Evolutionary conservation across 371 early-diverging fungal species (phyloP), one percentile per base, ranked within the genome.

Genomic region (Mortierella sp.): DNA sequence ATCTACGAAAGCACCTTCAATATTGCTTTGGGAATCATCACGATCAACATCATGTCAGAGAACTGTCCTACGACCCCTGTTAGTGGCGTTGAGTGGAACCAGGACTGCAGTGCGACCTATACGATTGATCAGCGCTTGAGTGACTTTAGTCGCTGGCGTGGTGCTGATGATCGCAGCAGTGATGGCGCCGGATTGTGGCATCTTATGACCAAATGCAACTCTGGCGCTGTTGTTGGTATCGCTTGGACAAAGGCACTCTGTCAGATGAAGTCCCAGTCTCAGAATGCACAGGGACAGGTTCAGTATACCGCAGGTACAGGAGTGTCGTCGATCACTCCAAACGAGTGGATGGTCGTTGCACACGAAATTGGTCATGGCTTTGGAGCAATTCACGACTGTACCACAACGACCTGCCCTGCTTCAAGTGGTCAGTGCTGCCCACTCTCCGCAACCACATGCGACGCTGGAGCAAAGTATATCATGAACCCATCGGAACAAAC

Each of bases 351-450:
- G 79, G 95, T 97, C 0, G 92, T 97, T 14, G 97, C 97, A 17
- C 98, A 98, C 71, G 95, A 94, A 80, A 89, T 97, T 72, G 97
- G 96, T 1, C 97, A 98, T 79, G 95, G 92, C 50, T 93, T 95
- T 84, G 94, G 92, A 71, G 88, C 86, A 7, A 60, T 62, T 16
- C 92, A 94, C 66, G 94, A 94, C 61, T 94, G 94, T 60, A 83
- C 81, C 0, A 21, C 81, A 2, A 84, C 25, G n/a, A 24, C 53
- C 0, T 73, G 74, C 44, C 90, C 27, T 85, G 86, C 71, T 47
- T 74, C n/a, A 79, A 82, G 80, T 31, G 85, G 87, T 45, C 56
- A 78, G 12, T 97, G 98, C 73, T 94, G 94, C 56, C 90, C 90
- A 12, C 49, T 83, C 1, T 90, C 86, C 56, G 22, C 80, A 1